Conservation (phyloP, 116 monocot genomes). For the Zostera marina region DNA sequence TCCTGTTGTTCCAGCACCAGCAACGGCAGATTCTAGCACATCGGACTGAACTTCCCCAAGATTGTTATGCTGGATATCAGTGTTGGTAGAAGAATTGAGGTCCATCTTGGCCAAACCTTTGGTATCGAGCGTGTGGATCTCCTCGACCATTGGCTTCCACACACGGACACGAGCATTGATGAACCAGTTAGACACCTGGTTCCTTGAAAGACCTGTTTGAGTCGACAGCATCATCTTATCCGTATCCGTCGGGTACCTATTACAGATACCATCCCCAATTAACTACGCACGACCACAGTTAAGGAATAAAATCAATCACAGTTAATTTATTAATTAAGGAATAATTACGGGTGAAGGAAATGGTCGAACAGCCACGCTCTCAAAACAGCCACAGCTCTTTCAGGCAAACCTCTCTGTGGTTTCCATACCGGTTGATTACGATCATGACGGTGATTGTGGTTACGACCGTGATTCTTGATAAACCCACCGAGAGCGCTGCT, state of each 20-base stretch:
- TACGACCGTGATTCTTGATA: conserved; percentile 2
- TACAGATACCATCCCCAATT: too few relatives aligned
- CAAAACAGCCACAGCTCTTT: conserved; percentile 20
- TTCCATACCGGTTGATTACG: conserved; percentile 14
- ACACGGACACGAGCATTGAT: conserved; percentile 20
- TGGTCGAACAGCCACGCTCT: conserved; percentile 27
- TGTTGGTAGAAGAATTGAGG: conserved; percentile 3
- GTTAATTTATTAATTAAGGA: too few relatives aligned
- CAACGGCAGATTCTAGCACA: background rate
- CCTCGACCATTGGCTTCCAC: conserved; percentile 28
- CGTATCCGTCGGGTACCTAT: conserved; percentile 77
- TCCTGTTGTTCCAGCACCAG: background rate
- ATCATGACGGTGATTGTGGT: too few relatives aligned
- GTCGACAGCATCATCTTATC: conserved; percentile 80
- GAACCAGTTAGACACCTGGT: conserved; percentile 51
- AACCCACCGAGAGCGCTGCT: conserved; percentile 3
- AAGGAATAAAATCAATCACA: conserved; percentile 4
- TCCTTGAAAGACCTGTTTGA: conserved; percentile 71
- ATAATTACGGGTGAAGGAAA: conserved; percentile 36
- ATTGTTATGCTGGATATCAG: background rate
- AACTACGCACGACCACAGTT: too few relatives aligned
- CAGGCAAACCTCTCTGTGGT: conserved; percentile 23
- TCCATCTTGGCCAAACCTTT: conserved; percentile 1
- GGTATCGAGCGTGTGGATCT: conserved; percentile 17
- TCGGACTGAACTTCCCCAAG: background rate